Base-by-base conservation (phyloP, 805 yeast species). In the Cyberlindnera nakhonratchasimensis region DNA sequence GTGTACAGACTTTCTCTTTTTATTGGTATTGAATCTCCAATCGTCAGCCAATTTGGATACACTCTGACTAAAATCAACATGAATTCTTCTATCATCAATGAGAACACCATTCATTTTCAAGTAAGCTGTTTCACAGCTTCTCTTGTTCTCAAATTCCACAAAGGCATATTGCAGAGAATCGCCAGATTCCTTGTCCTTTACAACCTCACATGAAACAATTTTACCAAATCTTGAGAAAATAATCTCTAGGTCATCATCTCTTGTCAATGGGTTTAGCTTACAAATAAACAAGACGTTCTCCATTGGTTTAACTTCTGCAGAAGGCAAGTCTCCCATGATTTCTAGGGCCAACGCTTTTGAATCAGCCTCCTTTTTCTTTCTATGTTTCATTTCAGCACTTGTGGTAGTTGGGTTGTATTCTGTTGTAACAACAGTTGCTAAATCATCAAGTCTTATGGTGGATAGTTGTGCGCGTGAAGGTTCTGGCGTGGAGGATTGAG, bases 31-130 rank as follows among this genome's bases (percentile, higher is more conserved):
- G 11, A 29, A 34, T 35, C 58, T 49, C 66, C 65, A 61, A 1
- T 38, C 41, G 14, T 48, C 47, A 12, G 56, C 50, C 31, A 64
- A 29, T 34, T 50, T 55, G 11, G 62, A 46, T 10, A 72, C 70
- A 57, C 80, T 72, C 55, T 82, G 89, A 45, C 82, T 73, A 64
- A 82, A 82, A 57, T 82, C 88, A 32, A 82, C 84, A 45, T 77
- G 77, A 18, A 82, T 73, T 41, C 83, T 65, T 31, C 74, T 57
- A 42, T 82, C 88, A 55, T 82, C 89, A 29, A 82, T 78, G 34
- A 80, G 53, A 3, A 77, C 82, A 13, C 73, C 74, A 30, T 79
- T 77, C 79, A 82, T 75, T 53, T 75, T 77, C 42, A 66, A 59
- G 54, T 79, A 82, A 0, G 88, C 88, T n/a, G 53, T 48, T 47